phyloP scores from a whole-genome alignment of 1,139 yeast species.

The Geotrichum siamense region DNA sequence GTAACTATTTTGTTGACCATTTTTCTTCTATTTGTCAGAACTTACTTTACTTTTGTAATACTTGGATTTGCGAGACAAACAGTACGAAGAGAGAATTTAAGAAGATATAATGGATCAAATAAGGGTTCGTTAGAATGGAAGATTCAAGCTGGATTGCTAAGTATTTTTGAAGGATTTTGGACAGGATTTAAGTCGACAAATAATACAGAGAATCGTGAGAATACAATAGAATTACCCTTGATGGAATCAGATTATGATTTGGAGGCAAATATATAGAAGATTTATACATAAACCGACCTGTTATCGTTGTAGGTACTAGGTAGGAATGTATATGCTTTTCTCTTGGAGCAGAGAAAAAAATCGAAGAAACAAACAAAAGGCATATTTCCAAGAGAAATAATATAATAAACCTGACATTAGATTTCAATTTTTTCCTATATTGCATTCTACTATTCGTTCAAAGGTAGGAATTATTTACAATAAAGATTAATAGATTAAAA shows the following conservation, averaged over 20 bases:
- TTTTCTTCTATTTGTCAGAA: slow-evolving; percentile 45
- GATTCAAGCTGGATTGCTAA: slow-evolving; percentile 28
- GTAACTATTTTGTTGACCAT: slow-evolving; percentile 55
- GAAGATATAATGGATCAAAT: slow-evolving; percentile 34
- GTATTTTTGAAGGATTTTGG: slow-evolving; percentile 34
- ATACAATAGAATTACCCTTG: neutral
- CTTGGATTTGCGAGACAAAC: slow-evolving; percentile 50
- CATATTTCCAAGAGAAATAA: no score
- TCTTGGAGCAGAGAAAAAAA: no score
- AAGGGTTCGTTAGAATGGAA: slow-evolving; percentile 31
- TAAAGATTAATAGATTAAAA: no score
- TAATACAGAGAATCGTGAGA: neutral
- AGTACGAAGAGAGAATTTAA: slow-evolving; percentile 32
- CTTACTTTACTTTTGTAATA: slow-evolving; percentile 61
- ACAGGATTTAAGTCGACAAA: slow-evolving; percentile 39
- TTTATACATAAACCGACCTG: neutral
- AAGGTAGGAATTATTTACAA: no score
- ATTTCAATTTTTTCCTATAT: no score
- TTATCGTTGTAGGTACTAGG: no score
- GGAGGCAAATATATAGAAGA: slow-evolving; percentile 2
- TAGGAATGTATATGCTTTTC: no score
- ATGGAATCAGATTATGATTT: slow-evolving; percentile 2
- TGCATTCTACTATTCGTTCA: no score
- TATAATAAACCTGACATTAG: no score
- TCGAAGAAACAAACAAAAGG: no score